Conservation (phyloP, 192 early-diverging fungal genomes). For the Backusella macrospora region DNA sequence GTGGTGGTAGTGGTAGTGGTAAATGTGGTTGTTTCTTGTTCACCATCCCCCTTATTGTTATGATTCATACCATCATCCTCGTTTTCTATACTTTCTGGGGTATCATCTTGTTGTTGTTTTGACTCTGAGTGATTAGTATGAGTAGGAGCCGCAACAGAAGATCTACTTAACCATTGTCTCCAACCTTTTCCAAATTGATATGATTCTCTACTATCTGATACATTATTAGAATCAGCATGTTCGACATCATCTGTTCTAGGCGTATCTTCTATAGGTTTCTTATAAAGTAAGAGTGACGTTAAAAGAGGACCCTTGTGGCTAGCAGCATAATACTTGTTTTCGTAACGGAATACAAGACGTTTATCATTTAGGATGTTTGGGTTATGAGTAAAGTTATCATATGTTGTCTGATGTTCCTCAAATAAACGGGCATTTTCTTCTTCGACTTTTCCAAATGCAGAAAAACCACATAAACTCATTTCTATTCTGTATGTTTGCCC, state of each 20-base stretch:
- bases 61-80: not conserved
- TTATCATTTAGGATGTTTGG: constrained; percentile 63
- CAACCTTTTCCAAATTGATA: constrained; percentile 45
- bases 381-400: constrained; percentile 57
- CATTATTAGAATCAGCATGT: not conserved
- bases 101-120: not conserved
- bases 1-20: constrained; percentile 43
- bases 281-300: constrained; percentile 57
- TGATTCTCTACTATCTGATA: constrained; percentile 36
- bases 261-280: constrained; percentile 12
- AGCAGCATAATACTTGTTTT: constrained; percentile 67
- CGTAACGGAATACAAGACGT: constrained; percentile 55
- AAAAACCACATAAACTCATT: constrained; percentile 60
- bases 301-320: constrained; percentile 66
- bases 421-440: constrained; percentile 53
- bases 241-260: constrained; percentile 53
- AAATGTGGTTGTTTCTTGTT: constrained; percentile 34
- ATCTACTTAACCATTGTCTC: constrained; percentile 48
- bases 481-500: constrained; percentile 50
- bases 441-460: constrained; percentile 49
- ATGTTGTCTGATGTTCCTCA: constrained; percentile 53
- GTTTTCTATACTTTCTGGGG: not conserved
- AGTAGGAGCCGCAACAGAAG: constrained; percentile 36
- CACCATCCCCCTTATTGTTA: not conserved
- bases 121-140: too few relatives aligned